Evolutionary conservation across 345 rosid genomes (phyloP), one percentile per base, ranked within the genome.

Genomic region (Leavenworthia alabamica): DNA sequence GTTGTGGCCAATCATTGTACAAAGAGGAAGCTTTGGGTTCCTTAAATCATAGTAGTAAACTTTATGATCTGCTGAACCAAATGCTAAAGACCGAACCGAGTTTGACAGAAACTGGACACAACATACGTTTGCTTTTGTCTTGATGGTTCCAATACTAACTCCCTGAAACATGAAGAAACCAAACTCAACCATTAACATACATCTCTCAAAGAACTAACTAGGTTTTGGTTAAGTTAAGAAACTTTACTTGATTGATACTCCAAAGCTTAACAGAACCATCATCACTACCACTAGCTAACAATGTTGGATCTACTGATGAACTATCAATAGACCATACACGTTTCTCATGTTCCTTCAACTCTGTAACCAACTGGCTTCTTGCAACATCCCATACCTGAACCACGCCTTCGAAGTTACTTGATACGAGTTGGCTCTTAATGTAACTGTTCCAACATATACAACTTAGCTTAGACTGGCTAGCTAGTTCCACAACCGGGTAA

Each of bases 161-260:
- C 92, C 96, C 97, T 93, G 81, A 64, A 76, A n/a, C 77, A 78
- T 4, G 68, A 66, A 59, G 72, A 77, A 61, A 44, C n/a, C n/a
- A 75, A 68, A 66, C 72, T n/a, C n/a, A 29, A 72, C 67, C 73
- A 75, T 66, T 69, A 45, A 45, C 71, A 80, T 58, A 77, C 70
- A 73, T 49, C 28, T 19, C 14, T n/a, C n/a, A n/a, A 33, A 48
- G 28, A 36, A 26, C 2, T 8, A 81, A 82, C n/a, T 82, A 81
- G 77, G 82, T n/a, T n/a, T n/a, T n/a, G n/a, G n/a, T n/a, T n/a
- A n/a, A n/a, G n/a, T n/a, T n/a, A n/a, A n/a, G n/a, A n/a, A n/a
- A n/a, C n/a, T 82, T 93, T 93, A 95, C 99, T 95, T 93, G 99
- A 87, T 93, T 89, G 95, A 93, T 89, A 77, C 86, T 93, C 99